Conservation (phyloP, 768 basidiomycete genomes). For the Macrolepiota fuliginosa region DNA sequence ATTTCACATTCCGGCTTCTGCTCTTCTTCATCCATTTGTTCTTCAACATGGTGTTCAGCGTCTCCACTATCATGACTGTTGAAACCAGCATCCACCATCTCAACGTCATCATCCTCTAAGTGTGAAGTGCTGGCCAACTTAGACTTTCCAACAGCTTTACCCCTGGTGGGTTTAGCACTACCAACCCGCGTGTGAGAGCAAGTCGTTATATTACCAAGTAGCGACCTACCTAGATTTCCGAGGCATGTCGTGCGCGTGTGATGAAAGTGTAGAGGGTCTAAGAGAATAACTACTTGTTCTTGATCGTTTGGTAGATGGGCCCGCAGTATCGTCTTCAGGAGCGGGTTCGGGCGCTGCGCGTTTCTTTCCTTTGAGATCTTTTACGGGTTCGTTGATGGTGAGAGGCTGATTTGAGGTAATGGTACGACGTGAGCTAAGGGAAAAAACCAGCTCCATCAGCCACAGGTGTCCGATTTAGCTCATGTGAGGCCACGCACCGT, state of each 20-base stretch:
- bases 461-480: slow-evolving; percentile 26
- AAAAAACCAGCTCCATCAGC: slow-evolving; percentile 14
- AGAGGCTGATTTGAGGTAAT: slow-evolving; percentile 37
- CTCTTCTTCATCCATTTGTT: slow-evolving; percentile 36
- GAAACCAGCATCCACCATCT: slow-evolving; percentile 70
- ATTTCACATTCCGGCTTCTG: slow-evolving; percentile 22
- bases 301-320: slow-evolving; percentile 60
- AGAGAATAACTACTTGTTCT: slow-evolving; percentile 65
- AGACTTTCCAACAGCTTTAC: slow-evolving; percentile 56
- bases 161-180: slow-evolving; percentile 51
- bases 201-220: slow-evolving; percentile 6
- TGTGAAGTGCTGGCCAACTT: slow-evolving; percentile 68
- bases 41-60: slow-evolving; percentile 42
- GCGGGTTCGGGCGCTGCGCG: slow-evolving; percentile 73
- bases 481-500: slow-evolving; percentile 48
- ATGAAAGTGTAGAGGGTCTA: slow-evolving; percentile 52
- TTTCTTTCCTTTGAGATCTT: slow-evolving; percentile 90
- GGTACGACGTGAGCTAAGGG: slow-evolving; percentile 58
- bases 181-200: slow-evolving; percentile 15
- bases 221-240: slow-evolving; percentile 64
- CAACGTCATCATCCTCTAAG: slow-evolving; percentile 67
- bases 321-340: slow-evolving; percentile 60
- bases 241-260: slow-evolving; percentile 58
- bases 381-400: slow-evolving; percentile 73
- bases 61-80: slow-evolving; percentile 44